Percentiles rank a stretch among this genome's conserved stretches.
These are phyloP conservation scores for Fusarium tanahbumbuense DNA, from an alignment of 2,329 filamentous ascomycete genomes.

Conservation along the genomic window DNA sequence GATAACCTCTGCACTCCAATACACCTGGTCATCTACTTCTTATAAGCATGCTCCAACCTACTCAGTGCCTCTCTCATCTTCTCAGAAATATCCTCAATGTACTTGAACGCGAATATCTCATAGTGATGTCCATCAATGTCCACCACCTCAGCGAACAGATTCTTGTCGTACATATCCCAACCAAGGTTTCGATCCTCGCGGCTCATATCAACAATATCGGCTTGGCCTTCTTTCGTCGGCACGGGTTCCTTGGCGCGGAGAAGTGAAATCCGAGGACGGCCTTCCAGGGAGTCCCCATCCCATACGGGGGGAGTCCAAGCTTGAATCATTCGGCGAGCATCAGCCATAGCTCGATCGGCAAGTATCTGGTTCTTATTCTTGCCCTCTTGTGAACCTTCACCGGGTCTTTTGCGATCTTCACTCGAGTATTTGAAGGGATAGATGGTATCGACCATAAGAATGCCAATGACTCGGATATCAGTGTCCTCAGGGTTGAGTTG, in stretches of 20 bases:
- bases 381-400: slow-evolving; percentile 44
- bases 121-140: slow-evolving; percentile 66
- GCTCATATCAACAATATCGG: slow-evolving; percentile 56
- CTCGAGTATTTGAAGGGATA: slow-evolving; percentile 48
- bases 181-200: slow-evolving; percentile 58
- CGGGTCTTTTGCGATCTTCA: slow-evolving; percentile 18
- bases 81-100: slow-evolving; percentile 45
- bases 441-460: slow-evolving; percentile 65
- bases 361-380: slow-evolving; percentile 52
- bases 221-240: slow-evolving; percentile 46
- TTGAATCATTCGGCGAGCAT: slow-evolving; percentile 56
- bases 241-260: slow-evolving; percentile 59
- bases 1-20: not conserved
- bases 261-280: slow-evolving; percentile 57
- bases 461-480: slow-evolving; percentile 58
- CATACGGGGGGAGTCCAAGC: slow-evolving; percentile 57
- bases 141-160: slow-evolving; percentile 59
- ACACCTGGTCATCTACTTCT: not conserved
- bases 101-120: slow-evolving; percentile 55
- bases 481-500: slow-evolving; percentile 55
- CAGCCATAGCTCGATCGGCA: slow-evolving; percentile 55
- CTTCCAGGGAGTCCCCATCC: slow-evolving; percentile 43
- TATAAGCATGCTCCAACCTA: slow-evolving; percentile 32
- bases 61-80: slow-evolving; percentile 40
- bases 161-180: slow-evolving; percentile 61